phyloP scores from a whole-genome alignment of 2,329 filamentous ascomycete genomes.

The Talaromyces sp. region DNA sequence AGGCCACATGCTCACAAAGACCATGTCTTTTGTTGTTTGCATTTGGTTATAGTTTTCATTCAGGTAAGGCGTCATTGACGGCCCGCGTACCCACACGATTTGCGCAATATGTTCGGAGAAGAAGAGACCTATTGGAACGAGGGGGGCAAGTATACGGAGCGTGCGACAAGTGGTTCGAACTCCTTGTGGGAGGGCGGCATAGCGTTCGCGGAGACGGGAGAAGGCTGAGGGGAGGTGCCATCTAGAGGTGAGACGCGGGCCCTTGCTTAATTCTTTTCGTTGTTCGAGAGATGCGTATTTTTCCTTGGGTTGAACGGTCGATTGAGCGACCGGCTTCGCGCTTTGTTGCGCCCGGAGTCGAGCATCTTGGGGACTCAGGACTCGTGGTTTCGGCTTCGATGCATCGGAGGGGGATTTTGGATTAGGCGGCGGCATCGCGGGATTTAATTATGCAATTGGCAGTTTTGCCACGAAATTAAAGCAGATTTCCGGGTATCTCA shows the following conservation, averaged over 20 bases:
- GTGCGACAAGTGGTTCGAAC: conserved; percentile 29
- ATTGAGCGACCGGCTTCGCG: background rate
- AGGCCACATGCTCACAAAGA: conserved; percentile 47
- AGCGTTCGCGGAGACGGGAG: conserved; percentile 31
- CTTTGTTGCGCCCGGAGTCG: background rate
- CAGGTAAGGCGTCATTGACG: conserved; percentile 77
- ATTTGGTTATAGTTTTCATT: conserved; percentile 64
- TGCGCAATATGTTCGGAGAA: conserved; percentile 45
- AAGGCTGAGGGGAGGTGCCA: conserved; percentile 23
- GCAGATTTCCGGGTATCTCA: too few relatives aligned
- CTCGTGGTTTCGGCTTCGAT: background rate
- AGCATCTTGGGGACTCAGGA: background rate
- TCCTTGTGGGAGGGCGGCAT: conserved; percentile 31
- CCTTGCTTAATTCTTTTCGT: conserved; percentile 4
- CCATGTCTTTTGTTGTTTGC: conserved; percentile 43
- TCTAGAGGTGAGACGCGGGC: conserved; percentile 14
- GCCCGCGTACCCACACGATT: conserved; percentile 47
- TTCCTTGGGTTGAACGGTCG: too few relatives aligned
- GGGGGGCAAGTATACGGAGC: conserved; percentile 34
- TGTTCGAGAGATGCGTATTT: conserved; percentile 2
- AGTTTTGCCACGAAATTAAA: too few relatives aligned
- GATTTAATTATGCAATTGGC: too few relatives aligned
- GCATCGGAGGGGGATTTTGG: background rate
- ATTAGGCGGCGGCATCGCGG: background rate
- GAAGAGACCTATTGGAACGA: conserved; percentile 43